Conservation (phyloP, 345 rosid genomes). For the Garcia nutans region DNA sequence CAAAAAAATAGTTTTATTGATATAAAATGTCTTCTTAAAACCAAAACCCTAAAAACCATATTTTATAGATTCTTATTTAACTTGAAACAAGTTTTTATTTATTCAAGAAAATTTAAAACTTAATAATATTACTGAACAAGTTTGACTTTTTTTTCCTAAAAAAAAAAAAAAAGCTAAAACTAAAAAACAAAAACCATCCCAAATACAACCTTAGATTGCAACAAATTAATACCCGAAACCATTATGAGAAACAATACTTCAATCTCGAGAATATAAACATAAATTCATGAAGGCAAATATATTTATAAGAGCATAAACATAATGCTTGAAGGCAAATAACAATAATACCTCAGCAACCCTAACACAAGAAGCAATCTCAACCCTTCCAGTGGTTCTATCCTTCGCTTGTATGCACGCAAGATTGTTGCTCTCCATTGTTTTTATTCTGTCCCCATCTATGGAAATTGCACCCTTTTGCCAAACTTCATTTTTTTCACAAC, state of each 20-base stretch:
- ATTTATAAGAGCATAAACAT: constrained; percentile 17
- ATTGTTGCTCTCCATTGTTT: constrained; percentile 62
- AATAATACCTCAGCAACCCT: constrained; percentile 80
- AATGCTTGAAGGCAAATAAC: neutral
- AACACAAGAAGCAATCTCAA: constrained; percentile 85
- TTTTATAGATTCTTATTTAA: no score
- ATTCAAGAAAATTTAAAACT: no score
- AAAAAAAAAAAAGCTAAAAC: no score
- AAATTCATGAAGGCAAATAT: neutral
- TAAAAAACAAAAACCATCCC: no score
- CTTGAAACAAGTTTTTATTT: no score
- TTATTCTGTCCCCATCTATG: constrained; percentile 60
- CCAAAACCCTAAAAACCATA: no score
- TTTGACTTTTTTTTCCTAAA: no score
- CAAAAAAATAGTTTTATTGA: no score
- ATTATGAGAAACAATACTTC: neutral
- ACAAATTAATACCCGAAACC: neutral
- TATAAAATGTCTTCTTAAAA: no score
- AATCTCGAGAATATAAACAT: neutral
- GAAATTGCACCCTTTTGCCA: constrained; percentile 47
- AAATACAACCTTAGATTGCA: neutral
- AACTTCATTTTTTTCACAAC: constrained; percentile 46
- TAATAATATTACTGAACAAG: no score
- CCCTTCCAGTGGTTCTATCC: constrained; percentile 73
- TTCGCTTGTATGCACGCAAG: constrained; percentile 88